Percentiles rank a stretch among this genome's conserved stretches.
These are phyloP conservation scores for Orbilia blumenaviensis DNA, from an alignment of 2,329 filamentous ascomycete species.

Conservation along the genomic window DNA sequence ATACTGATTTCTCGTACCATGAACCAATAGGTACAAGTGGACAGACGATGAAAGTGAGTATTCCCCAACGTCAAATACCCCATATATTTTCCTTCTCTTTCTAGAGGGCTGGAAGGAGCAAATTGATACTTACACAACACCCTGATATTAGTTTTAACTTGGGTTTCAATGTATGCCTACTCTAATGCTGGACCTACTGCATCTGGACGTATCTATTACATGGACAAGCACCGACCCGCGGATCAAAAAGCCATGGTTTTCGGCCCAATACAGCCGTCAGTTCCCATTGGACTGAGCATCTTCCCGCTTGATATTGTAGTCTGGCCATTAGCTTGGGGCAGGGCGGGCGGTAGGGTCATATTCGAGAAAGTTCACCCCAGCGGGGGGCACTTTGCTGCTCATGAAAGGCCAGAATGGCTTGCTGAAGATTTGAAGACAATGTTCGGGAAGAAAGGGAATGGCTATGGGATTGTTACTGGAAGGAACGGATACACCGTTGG, in stretches of 20 bases:
- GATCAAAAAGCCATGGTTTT: background rate
- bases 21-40: constrained; percentile 30
- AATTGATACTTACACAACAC: no score
- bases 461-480: constrained; percentile 26
- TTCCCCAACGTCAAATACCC: background rate
- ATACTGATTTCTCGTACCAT: no score
- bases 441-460: constrained; percentile 60
- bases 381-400: constrained; percentile 68
- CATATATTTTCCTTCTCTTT: background rate
- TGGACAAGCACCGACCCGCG: constrained; percentile 24
- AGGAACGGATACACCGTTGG: constrained; percentile 26
- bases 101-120: background rate
- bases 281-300: constrained; percentile 37
- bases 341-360: constrained; percentile 42
- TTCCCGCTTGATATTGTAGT: constrained; percentile 40
- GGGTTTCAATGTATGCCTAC: constrained; percentile 44
- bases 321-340: constrained; percentile 37
- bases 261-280: constrained; percentile 19
- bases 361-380: constrained; percentile 55
- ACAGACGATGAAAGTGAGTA: constrained; percentile 43
- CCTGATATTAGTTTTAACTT: constrained; percentile 32
- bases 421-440: constrained; percentile 64
- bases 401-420: constrained; percentile 63
- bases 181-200: constrained; percentile 26
- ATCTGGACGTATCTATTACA: constrained; percentile 43